Percentiles rank a stretch among this genome's conserved stretches.
phyloP scores from a whole-genome alignment of 2,329 filamentous ascomycete genomes.

The Annulohypoxylon truncatum region DNA sequence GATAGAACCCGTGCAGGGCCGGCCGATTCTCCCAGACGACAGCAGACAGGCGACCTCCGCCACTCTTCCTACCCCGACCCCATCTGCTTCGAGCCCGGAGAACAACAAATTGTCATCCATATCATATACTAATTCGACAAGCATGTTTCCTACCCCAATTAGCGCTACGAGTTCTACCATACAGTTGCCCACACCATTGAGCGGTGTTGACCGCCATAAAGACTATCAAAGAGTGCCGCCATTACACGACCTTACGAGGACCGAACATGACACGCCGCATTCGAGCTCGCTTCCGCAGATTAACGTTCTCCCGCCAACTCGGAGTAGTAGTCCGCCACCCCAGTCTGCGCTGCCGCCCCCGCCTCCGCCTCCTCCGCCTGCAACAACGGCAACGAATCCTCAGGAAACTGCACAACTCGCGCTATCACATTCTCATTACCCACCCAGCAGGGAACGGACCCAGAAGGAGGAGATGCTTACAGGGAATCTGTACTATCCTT shows the following conservation, averaged over 20 bases:
- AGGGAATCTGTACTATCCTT: constrained; percentile 82
- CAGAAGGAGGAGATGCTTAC: constrained; percentile 93
- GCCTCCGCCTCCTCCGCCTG: constrained; percentile 38
- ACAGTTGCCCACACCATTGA: constrained; percentile 50
- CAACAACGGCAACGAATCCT: constrained; percentile 56
- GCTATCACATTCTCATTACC: constrained; percentile 66
- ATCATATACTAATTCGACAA: constrained; percentile 63
- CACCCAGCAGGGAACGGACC: constrained; percentile 59
- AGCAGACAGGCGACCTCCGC: constrained; percentile 69
- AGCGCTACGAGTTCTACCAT: constrained; percentile 60
- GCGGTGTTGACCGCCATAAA: constrained; percentile 57
- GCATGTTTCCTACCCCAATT: constrained; percentile 71
- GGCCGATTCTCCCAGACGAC: constrained; percentile 66
- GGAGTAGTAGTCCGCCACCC: constrained; percentile 59
- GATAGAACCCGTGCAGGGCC: constrained; percentile 71
- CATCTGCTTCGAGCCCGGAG: constrained; percentile 68
- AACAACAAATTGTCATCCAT: constrained; percentile 71
- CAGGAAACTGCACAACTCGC: constrained; percentile 70
- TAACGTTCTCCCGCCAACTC: constrained; percentile 64
- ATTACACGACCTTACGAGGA: constrained; percentile 68
- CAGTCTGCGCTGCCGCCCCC: constrained; percentile 27
- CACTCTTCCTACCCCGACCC: constrained; percentile 68
- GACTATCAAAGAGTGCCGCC: constrained; percentile 70
- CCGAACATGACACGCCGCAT: constrained; percentile 66
- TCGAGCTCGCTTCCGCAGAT: constrained; percentile 68